Percentiles rank a stretch among this genome's conserved stretches.
Conservation (phyloP, 2,329 filamentous ascomycete species). For the Lasiodiplodia theobromae region DNA sequence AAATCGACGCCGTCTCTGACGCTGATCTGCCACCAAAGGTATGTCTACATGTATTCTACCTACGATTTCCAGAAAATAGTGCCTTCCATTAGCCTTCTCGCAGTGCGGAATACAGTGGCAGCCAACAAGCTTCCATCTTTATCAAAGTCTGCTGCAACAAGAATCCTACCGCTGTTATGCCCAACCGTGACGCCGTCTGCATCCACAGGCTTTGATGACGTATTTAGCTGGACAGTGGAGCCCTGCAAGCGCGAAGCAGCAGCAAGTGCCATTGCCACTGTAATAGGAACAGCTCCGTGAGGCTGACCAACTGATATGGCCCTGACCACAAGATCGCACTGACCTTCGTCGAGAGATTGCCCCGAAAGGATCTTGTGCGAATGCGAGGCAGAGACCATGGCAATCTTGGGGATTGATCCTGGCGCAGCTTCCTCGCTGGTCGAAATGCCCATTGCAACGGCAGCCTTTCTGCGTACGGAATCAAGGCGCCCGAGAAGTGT, state of each 20-base stretch:
- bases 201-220: slow-evolving; percentile 38
- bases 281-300: slow-evolving; percentile 53
- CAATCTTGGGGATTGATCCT: slow-evolving; percentile 59
- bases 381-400: slow-evolving; percentile 47
- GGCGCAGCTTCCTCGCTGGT: neutral
- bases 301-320: slow-evolving; percentile 53
- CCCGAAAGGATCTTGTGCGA: neutral
- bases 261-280: slow-evolving; percentile 52
- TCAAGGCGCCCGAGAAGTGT: slow-evolving; percentile 58
- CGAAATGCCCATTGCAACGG: neutral
- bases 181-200: slow-evolving; percentile 46
- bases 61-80: slow-evolving; percentile 33
- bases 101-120: slow-evolving; percentile 46
- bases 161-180: slow-evolving; percentile 47
- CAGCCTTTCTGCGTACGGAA: slow-evolving; percentile 54
- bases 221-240: slow-evolving; percentile 44
- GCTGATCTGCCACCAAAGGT: too few species aligned
- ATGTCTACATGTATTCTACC: too few species aligned
- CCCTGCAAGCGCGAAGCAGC: slow-evolving; percentile 47
- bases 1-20: too few species aligned
- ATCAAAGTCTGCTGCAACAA: slow-evolving; percentile 45
- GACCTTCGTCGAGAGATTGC: slow-evolving; percentile 41
- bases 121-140: slow-evolving; percentile 36
- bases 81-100: slow-evolving; percentile 47
- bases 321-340: slow-evolving; percentile 49